A percentile compares a stretch with the other conserved stretches of the same genome.
phyloP scores from a whole-genome alignment of 371 early-diverging fungal species.

The Mucor lusitanicus region DNA sequence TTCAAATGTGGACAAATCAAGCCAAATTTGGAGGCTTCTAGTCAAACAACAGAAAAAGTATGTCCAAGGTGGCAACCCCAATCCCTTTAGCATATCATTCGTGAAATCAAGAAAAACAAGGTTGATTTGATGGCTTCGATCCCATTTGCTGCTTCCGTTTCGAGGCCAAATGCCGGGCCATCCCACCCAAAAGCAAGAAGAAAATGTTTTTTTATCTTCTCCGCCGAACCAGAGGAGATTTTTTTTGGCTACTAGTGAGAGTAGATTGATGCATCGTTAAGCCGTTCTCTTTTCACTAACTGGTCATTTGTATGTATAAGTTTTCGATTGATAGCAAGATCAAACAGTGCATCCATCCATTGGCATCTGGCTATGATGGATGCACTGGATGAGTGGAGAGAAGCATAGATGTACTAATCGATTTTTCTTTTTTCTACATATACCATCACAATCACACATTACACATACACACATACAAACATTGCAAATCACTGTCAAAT shows the following conservation, averaged over 20 bases:
- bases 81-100: too few relatives aligned
- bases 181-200: neutral
- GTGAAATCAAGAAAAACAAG: too few relatives aligned
- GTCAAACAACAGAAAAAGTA: too few relatives aligned
- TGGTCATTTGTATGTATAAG: conserved; percentile 44
- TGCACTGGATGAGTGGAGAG: neutral
- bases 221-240: conserved; percentile 12
- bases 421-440: neutral
- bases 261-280: conserved; percentile 13
- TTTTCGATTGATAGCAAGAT: neutral
- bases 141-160: neutral
- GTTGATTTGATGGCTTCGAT: neutral
- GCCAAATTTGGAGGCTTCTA: too few relatives aligned
- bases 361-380: neutral
- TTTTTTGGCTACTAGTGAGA: conserved; percentile 23
- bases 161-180: neutral
- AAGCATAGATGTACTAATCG: neutral
- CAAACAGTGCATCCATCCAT: conserved; percentile 6
- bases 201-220: neutral
- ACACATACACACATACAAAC: too few relatives aligned
- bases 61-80: too few relatives aligned
- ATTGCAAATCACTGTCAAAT: neutral
- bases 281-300: conserved; percentile 42
- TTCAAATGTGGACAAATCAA: too few relatives aligned
- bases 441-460: neutral